phyloP scores from a whole-genome alignment of 2,329 filamentous ascomycete genomes.

The Fusarium praegraminearum region DNA sequence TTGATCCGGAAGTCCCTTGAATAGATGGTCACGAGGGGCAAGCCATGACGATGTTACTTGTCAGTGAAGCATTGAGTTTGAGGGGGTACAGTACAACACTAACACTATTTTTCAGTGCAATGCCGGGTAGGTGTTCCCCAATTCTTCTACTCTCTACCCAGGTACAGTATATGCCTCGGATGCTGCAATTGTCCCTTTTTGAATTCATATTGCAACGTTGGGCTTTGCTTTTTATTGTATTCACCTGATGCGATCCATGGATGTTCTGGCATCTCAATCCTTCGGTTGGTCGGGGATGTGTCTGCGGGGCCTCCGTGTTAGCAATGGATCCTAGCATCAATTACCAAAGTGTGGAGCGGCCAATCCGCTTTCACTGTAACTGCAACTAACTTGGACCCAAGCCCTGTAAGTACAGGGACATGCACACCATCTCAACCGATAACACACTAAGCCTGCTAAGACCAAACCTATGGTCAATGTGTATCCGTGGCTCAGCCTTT shows the following conservation, averaged over 20 bases:
- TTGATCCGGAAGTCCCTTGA: conserved; percentile 38
- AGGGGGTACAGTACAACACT: neutral
- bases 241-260: conserved; percentile 45
- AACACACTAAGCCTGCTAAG: neutral
- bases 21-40: conserved; percentile 34
- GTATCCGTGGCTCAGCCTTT: neutral
- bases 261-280: conserved; percentile 37
- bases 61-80: conserved; percentile 5
- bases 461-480: neutral
- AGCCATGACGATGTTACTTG: conserved; percentile 37
- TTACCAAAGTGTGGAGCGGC: conserved; percentile 41
- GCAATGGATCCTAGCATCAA: conserved; percentile 19
- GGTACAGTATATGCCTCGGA: neutral
- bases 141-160: neutral
- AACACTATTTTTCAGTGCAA: neutral
- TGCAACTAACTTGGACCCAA: conserved; percentile 32
- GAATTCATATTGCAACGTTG: conserved; percentile 3
- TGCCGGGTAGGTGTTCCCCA: neutral
- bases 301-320: conserved; percentile 42
- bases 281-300: conserved; percentile 42
- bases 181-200: conserved; percentile 1
- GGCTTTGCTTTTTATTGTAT: conserved; percentile 17
- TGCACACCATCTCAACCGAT: conserved; percentile 30
- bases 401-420: conserved; percentile 45
- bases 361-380: conserved; percentile 50